Base-by-base conservation (phyloP, 352 stramenopile genomes). In the Elongisporangium anandrum region DNA sequence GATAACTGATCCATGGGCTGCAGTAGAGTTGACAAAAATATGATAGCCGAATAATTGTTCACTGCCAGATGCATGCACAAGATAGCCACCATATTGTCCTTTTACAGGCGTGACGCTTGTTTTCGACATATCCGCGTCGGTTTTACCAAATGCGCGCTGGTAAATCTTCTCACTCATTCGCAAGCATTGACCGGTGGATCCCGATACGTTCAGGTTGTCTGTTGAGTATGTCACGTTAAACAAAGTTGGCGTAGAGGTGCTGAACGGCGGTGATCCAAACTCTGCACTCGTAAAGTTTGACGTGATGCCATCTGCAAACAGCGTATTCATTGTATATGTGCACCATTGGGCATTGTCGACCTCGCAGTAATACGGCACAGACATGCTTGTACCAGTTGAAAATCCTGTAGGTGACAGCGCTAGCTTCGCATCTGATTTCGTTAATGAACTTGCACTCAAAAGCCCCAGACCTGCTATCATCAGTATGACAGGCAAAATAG, bases 391-490 rank as follows among this genome's bases (percentile, higher is more conserved):
- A 1, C 70, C 67, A 0, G 77, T 72, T 19, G 49, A 72, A 15
- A 41, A 41, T 8, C 9, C 9, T 41, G 29, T 41, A 4, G 29
- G 13, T 13, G 29, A 41, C 4, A 87, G 61, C n/a, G 64, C 54
- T 21, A 88, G 21, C 29, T 85, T 88, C 10, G 70, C 48, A 39
- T 87, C 77, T 8, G 69, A 69, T 29, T 73, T 76, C 24, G 72
- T 70, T 19, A 88, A 58, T 17, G 79, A 74, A 22, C 73, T 76
- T 15, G 77, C 75, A 65, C 96, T 89, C 10, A 93, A 63, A 8
- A 95, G 71, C 1, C 69, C 76, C 12, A 94, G 75, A n/a, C 90
- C 88, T 21, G 91, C 69, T 10, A 90, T 56, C 6, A 97, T 83
- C n/a, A 94, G 83, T 29, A 92, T 60, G 6, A 97, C 66, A 10